A percentile compares a stretch with the other conserved stretches of the same genome.
phyloP scores from a whole-genome alignment of 164 flowering plant genomes.

The Buxus sempervirens region DNA sequence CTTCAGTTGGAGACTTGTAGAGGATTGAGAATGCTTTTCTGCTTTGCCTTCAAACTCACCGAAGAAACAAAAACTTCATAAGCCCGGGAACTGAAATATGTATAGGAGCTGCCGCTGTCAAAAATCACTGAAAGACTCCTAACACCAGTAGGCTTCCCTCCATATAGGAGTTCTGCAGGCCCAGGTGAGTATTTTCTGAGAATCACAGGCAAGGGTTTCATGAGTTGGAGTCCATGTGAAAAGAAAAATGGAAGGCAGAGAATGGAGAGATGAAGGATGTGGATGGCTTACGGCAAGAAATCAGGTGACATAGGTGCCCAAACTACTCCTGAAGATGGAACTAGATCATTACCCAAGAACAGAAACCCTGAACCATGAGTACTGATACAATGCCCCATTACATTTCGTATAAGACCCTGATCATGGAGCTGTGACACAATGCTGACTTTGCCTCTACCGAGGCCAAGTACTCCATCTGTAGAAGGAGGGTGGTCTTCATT shows the following conservation, averaged over 20 bases:
- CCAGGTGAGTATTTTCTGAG: constrained; percentile 79
- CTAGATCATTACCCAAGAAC: constrained; percentile 72
- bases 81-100: constrained; percentile 59
- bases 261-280: not conserved
- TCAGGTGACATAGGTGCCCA: constrained; percentile 74
- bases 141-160: constrained; percentile 43
- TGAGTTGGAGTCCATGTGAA: not conserved
- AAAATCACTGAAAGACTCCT: constrained; percentile 53
- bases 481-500: constrained; percentile 44
- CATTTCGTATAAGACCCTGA: constrained; percentile 58
- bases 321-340: constrained; percentile 51
- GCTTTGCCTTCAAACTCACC: constrained; percentile 36
- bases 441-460: constrained; percentile 70
- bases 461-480: constrained; percentile 87
- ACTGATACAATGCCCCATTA: constrained; percentile 84
- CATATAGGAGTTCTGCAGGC: constrained; percentile 51
- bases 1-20: not conserved
- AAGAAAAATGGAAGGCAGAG: not conserved
- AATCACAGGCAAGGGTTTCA: not conserved
- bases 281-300: constrained; percentile 27
- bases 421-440: constrained; percentile 67
- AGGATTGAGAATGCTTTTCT: not conserved
- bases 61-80: constrained; percentile 49
- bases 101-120: constrained; percentile 93
- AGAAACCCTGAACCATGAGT: constrained; percentile 68